A percentile compares a stretch with the other conserved stretches of the same genome.
phyloP scores from a whole-genome alignment of 768 basidiomycete genomes.

The Scleroderma citrinum region DNA sequence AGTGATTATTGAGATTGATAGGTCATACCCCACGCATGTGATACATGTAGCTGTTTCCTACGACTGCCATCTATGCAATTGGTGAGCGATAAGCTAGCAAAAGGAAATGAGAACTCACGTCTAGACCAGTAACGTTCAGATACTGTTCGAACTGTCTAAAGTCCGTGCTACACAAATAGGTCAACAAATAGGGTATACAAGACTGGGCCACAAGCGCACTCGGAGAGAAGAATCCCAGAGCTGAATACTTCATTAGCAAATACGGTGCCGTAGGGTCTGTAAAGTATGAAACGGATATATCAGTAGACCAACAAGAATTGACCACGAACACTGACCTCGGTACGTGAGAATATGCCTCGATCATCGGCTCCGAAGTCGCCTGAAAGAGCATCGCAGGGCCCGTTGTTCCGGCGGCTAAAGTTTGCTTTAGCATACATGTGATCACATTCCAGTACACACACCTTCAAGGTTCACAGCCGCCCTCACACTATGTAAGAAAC shows the following conservation, averaged over 20 bases:
- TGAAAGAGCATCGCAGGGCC: conserved; percentile 93
- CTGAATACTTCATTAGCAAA: conserved; percentile 90
- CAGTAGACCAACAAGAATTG: neutral
- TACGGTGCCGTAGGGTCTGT: conserved; percentile 80
- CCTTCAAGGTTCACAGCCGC: conserved; percentile 91
- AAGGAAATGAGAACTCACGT: conserved; percentile 46
- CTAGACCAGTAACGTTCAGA: conserved; percentile 84
- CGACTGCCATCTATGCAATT: conserved; percentile 71
- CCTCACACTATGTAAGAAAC: conserved; percentile 51
- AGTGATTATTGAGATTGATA: neutral
- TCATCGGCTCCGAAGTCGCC: conserved; percentile 94
- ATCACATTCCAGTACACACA: conserved; percentile 17
- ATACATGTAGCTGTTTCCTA: conserved; percentile 90
- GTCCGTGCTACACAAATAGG: conserved; percentile 60
- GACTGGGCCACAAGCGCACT: conserved; percentile 43
- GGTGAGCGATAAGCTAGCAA: neutral
- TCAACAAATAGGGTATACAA: conserved; percentile 1
- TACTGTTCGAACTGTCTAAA: conserved; percentile 93
- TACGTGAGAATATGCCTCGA: conserved; percentile 80
- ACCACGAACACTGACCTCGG: conserved; percentile 46
- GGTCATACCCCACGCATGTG: conserved; percentile 81
- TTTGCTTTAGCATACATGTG: conserved; percentile 3
- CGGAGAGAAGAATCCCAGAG: conserved; percentile 84
- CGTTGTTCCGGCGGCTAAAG: conserved; percentile 72
- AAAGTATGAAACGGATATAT: neutral